Conservation (phyloP, 495 filamentous ascomycete species). For the Emericellopsis terricola region DNA sequence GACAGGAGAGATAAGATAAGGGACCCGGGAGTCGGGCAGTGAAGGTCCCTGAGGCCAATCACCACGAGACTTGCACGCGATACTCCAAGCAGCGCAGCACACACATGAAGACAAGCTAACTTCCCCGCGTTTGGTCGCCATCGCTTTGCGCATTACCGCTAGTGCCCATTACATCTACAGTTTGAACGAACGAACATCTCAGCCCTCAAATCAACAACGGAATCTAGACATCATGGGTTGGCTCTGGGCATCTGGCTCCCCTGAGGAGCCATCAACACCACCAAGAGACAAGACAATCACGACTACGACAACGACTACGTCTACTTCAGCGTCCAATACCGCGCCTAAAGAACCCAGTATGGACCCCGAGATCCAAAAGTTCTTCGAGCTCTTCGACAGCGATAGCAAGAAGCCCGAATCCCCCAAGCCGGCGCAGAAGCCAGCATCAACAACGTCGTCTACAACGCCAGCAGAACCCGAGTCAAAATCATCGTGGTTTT, state of each 20-base stretch:
- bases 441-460: constrained; percentile 1
- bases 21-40: no score
- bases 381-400: constrained; percentile 18
- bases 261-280: constrained; percentile 5
- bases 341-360: constrained; percentile 6
- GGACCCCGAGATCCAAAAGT: constrained; percentile 24
- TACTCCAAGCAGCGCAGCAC: no score
- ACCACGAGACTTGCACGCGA: no score
- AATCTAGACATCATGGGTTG: constrained; percentile 39
- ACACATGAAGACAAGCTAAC: no score
- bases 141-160: no score
- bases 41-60: no score
- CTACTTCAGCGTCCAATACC: constrained; percentile 6
- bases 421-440: not conserved
- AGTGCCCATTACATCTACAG: no score
- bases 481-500: constrained; percentile 4
- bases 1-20: no score
- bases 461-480: no score
- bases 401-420: constrained; percentile 8
- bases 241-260: constrained; percentile 21
- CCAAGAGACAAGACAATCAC: constrained; percentile 4
- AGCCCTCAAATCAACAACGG: no score
- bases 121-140: no score
- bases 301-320: constrained; percentile 5
- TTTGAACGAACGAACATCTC: no score